A percentile compares a stretch with the other conserved stretches of the same genome.
Conservation (phyloP, 2,329 filamentous ascomycete species). For the Epichloe glyceriae region DNA sequence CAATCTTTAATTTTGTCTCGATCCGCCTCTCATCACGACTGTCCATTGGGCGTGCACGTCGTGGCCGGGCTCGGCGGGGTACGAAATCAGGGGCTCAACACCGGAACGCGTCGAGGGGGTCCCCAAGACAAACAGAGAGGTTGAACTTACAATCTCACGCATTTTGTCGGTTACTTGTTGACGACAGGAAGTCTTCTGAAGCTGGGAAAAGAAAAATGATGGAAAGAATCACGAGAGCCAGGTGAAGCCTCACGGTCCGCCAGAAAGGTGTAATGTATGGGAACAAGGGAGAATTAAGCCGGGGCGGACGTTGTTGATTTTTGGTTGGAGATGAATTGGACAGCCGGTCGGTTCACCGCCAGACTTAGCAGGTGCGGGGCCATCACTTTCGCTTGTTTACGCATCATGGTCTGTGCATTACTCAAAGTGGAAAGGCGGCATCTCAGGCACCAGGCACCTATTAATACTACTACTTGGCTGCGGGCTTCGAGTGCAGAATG, state of each 20-base stretch:
- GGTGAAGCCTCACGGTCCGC: constrained; percentile 21
- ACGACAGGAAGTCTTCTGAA: constrained; percentile 9
- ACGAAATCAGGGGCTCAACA: constrained; percentile 22
- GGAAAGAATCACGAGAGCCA: constrained; percentile 18
- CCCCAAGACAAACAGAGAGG: constrained; percentile 7
- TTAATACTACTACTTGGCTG: not conserved
- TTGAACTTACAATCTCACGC: constrained; percentile 55
- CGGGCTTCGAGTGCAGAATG: too few relatives aligned
- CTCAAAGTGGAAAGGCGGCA: constrained; percentile 16
- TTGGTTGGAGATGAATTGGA: constrained; percentile 13
- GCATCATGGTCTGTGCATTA: constrained; percentile 15
- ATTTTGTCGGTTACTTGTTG: constrained; percentile 32
- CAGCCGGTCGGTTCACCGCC: constrained; percentile 17
- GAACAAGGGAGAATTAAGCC: constrained; percentile 12
- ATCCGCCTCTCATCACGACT: not conserved
- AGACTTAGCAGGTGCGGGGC: constrained; percentile 12
- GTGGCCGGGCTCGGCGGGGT: constrained; percentile 18
- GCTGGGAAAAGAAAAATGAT: constrained; percentile 7
- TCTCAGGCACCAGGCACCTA: constrained; percentile 1
- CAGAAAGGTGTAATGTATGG: constrained; percentile 12
- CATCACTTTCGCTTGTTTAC: constrained; percentile 24
- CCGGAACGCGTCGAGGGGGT: constrained; percentile 26
- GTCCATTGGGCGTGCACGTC: not conserved
- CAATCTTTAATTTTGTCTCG: not conserved
- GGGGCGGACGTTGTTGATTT: constrained; percentile 15